Evolutionary conservation across 257 asterid species (phyloP), one percentile per base, ranked within the genome.

Genomic region (Sherardia arvensis): DNA sequence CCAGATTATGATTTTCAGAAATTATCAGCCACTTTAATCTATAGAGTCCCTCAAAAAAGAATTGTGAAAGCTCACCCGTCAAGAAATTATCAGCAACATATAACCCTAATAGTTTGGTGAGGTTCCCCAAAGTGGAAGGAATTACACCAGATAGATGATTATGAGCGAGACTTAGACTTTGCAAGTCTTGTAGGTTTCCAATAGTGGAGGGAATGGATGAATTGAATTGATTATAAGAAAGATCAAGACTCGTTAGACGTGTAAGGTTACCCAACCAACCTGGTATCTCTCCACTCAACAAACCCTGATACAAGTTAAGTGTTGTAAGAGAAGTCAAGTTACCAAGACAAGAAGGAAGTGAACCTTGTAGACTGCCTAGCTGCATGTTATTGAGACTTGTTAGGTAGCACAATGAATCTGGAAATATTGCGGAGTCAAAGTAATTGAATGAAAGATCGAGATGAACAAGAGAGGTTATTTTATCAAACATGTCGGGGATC

Each of bases 11-110:
- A 30, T 30, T 30, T 30, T 30, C 34, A 30, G 34, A 30, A 30
- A n/a, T n/a, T n/a, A n/a, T n/a, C n/a, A n/a, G n/a, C n/a, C n/a
- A n/a, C 0, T 28, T 26, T 25, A 70, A 36, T 28, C 5, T 21
- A 3, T 21, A 3, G 1, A 62, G 74, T 45, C 30, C n/a, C 21
- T 40, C 36, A 48, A 63, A 63, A 15, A 54, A 32, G 26, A 27
- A 43, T 32, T 70, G 65, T 0, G 74, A 62, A 17, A 70, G 26
- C 36, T 53, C 30, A 7, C 69, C 74, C 1, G 65, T 5, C 7
- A 62, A 43, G 17, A 36, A n/a, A 54, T 70, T 70, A 8, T 15
- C 15, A 14, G 51, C 20, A 38, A 70, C n/a, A 11, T 54, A 33
- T 23, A 70, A 22, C 0, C 1, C 3, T 29, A n/a, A 5, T 14